Evolutionary conservation across 805 yeast genomes (phyloP).

Genomic region (Cyberlindnera maclurae): DNA sequence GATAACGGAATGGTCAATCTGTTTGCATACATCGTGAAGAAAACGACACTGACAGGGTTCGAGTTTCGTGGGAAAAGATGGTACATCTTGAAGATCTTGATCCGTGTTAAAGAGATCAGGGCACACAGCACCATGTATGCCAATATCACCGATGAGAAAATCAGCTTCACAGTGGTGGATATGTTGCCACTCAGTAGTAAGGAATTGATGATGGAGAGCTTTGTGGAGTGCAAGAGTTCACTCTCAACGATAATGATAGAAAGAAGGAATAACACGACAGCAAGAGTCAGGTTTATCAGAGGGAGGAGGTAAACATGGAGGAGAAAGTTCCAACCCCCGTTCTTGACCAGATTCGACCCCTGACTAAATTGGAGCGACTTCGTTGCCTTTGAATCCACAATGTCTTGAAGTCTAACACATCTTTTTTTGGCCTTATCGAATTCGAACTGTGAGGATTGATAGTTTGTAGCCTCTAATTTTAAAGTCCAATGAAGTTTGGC

Average conservation of each 20-base stretch:
- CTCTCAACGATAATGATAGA: slow-evolving; percentile 61
- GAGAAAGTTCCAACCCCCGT: slow-evolving; percentile 36
- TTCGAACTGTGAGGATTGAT: slow-evolving; percentile 48
- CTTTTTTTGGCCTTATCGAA: slow-evolving; percentile 43
- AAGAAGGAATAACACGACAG: slow-evolving; percentile 34
- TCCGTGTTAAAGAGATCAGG: slow-evolving; percentile 55
- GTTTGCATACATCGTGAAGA: slow-evolving; percentile 74
- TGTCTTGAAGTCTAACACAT: slow-evolving; percentile 51
- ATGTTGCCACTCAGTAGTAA: slow-evolving; percentile 30
- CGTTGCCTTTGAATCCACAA: slow-evolving; percentile 34
- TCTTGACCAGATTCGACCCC: slow-evolving; percentile 22
- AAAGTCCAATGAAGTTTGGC: slow-evolving; percentile 45
- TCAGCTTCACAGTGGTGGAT: slow-evolving; percentile 26
- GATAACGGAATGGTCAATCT: slow-evolving; percentile 77
- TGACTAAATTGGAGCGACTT: slow-evolving; percentile 27
- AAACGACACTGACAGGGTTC: slow-evolving; percentile 67
- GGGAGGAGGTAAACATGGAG: slow-evolving; percentile 42
- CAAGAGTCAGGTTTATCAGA: slow-evolving; percentile 31
- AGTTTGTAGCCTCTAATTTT: slow-evolving; percentile 43
- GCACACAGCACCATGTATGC: slow-evolving; percentile 67
- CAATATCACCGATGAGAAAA: slow-evolving; percentile 36
- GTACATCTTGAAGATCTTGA: slow-evolving; percentile 68
- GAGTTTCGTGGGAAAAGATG: slow-evolving; percentile 66
- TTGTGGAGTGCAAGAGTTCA: slow-evolving; percentile 67
- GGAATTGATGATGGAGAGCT: slow-evolving; percentile 51